Conservation (phyloP, 73 alveolate genomes). For the Durusdinium trenchii region DNA sequence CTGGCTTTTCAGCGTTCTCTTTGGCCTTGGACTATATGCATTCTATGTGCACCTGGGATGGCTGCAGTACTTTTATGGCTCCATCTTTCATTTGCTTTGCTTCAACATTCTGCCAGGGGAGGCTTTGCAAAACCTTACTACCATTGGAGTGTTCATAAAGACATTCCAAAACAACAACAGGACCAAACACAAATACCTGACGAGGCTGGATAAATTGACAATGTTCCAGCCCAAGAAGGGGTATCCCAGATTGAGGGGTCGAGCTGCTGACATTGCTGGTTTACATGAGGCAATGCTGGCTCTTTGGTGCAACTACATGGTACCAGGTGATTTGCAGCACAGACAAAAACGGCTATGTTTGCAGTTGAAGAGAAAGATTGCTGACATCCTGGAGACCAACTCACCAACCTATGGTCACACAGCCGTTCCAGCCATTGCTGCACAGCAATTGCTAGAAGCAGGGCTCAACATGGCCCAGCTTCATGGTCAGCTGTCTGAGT, state of each 20-base stretch:
- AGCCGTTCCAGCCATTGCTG: no score
- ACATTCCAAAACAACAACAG: neutral
- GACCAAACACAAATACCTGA: neutral
- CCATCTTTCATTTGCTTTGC: neutral
- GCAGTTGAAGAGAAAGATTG: neutral
- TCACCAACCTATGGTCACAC: no score
- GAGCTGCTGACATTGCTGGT: neutral
- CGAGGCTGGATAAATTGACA: neutral
- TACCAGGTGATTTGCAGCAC: neutral
- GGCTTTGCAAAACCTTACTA: no score
- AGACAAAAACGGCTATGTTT: neutral
- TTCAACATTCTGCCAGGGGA: neutral
- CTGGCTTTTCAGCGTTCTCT: neutral
- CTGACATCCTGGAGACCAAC: neutral
- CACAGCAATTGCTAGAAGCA: no score
- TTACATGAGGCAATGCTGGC: neutral
- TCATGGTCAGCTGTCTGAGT: neutral
- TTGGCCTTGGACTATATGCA: neutral
- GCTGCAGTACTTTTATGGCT: constrained; percentile 15
- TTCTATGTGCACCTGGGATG: neutral
- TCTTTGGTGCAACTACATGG: neutral
- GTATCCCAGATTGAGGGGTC: neutral
- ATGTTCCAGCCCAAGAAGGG: neutral
- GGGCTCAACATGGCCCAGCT: neutral
- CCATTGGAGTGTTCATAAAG: neutral